A percentile compares a stretch with the other conserved stretches of the same genome.
Evolutionary conservation across 2,329 filamentous ascomycete species (phyloP).

Genomic region (Endoconidiophora laricicola): DNA sequence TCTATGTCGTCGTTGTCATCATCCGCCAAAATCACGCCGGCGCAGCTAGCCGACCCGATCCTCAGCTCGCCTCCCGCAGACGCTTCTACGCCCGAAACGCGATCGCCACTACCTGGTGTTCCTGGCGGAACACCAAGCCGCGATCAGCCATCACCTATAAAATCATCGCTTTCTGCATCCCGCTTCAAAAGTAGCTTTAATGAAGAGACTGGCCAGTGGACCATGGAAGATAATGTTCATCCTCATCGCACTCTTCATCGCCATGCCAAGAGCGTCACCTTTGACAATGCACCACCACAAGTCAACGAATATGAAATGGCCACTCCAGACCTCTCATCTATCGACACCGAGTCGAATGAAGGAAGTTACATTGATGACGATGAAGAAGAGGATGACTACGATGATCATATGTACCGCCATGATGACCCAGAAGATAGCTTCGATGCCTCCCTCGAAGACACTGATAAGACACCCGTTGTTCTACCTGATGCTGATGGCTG

Average conservation of each 20-base stretch:
- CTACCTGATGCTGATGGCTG: slow-evolving; percentile 68
- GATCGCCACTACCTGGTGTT: slow-evolving; percentile 15
- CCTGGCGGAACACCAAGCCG: slow-evolving; percentile 43
- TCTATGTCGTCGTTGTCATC: slow-evolving; percentile 15
- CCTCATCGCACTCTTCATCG: slow-evolving; percentile 56
- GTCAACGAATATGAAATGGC: slow-evolving; percentile 98
- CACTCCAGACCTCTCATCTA: slow-evolving; percentile 85
- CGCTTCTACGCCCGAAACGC: slow-evolving; percentile 9
- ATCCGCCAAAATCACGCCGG: background rate
- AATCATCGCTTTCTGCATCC: slow-evolving; percentile 65
- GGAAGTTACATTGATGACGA: slow-evolving; percentile 82
- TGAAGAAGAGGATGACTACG: slow-evolving; percentile 55
- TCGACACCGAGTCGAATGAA: slow-evolving; percentile 77
- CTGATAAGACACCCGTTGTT: slow-evolving; percentile 95
- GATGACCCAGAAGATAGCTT: slow-evolving; percentile 64
- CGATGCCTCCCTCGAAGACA: slow-evolving; percentile 86
- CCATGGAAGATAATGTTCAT: slow-evolving; percentile 45
- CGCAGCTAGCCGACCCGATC: slow-evolving; percentile 3
- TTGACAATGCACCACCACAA: slow-evolving; percentile 82
- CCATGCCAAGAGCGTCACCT: slow-evolving; percentile 92
- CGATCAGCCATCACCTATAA: slow-evolving; percentile 62
- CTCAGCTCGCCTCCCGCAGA: slow-evolving; percentile 7
- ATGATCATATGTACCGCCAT: slow-evolving; percentile 35
- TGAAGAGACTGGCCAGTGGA: slow-evolving; percentile 50
- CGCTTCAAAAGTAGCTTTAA: slow-evolving; percentile 54